Percentiles rank a stretch among this genome's conserved stretches.
These are phyloP conservation scores for Trichoderma polysporum DNA, from an alignment of 2,329 filamentous ascomycete genomes.

Conservation along the genomic window DNA sequence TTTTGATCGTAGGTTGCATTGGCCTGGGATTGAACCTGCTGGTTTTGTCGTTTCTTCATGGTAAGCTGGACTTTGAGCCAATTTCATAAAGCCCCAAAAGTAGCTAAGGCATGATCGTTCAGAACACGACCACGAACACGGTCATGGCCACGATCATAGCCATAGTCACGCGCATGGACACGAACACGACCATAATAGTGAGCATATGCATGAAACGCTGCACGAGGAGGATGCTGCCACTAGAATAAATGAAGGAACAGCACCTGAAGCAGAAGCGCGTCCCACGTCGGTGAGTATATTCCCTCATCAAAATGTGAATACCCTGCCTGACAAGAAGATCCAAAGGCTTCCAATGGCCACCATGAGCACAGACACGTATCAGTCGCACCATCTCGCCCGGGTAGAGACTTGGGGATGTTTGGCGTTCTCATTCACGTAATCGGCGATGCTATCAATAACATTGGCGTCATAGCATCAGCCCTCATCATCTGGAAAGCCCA, in stretches of 20 bases:
- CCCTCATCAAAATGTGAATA: background rate
- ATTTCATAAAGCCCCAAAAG: constrained; percentile 22
- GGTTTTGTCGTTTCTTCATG: constrained; percentile 64
- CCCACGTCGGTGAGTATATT: constrained; percentile 24
- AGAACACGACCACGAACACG: constrained; percentile 6
- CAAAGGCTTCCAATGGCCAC: constrained; percentile 35
- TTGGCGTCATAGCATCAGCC: constrained; percentile 70
- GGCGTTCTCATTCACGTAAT: constrained; percentile 70
- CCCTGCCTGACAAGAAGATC: background rate
- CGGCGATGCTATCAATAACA: constrained; percentile 72
- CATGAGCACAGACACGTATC: constrained; percentile 50
- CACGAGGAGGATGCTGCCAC: constrained; percentile 20
- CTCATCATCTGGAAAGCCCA: constrained; percentile 66
- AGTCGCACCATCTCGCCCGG: constrained; percentile 34
- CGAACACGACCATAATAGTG: constrained; percentile 24
- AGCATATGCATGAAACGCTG: background rate
- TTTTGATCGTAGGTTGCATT: constrained; percentile 68
- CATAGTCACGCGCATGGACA: constrained; percentile 40
- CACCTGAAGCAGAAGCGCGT: constrained; percentile 23
- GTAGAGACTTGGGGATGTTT: constrained; percentile 66
- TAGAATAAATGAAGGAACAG: constrained; percentile 12
- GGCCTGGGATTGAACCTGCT: constrained; percentile 68
- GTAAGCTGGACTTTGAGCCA: constrained; percentile 37
- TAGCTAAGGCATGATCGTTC: background rate
- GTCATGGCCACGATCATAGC: constrained; percentile 38